A percentile compares a stretch with the other conserved stretches of the same genome.
Conservation (phyloP, 805 yeast genomes). For the Starmerella sp. region DNA sequence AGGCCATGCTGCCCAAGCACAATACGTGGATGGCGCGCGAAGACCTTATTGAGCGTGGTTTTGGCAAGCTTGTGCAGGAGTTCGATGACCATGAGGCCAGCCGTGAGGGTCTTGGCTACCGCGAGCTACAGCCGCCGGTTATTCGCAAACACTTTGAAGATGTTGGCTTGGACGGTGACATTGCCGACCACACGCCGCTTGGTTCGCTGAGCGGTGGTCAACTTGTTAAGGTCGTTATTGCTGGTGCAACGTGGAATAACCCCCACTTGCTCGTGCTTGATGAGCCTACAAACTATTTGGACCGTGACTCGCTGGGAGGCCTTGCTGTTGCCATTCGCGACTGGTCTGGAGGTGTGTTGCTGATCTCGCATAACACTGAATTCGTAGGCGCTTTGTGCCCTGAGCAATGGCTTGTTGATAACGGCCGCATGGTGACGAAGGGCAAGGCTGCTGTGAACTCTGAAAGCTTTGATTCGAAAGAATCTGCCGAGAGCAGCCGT, state of each 20-base stretch:
- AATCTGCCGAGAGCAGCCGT: conserved; percentile 40
- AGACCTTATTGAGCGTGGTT: conserved; percentile 66
- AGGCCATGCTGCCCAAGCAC: conserved; percentile 78
- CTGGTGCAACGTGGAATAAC: conserved; percentile 99
- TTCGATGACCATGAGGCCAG: conserved; percentile 99
- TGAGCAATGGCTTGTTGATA: conserved; percentile 95
- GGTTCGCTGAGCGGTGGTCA: conserved; percentile 98
- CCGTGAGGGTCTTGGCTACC: conserved; percentile 97
- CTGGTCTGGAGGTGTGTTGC: conserved; percentile 96
- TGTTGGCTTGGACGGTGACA: conserved; percentile 94
- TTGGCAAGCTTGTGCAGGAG: conserved; percentile 81
- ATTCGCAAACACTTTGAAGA: conserved; percentile 95
- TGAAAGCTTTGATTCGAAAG: conserved; percentile 66
- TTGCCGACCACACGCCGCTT: conserved; percentile 95
- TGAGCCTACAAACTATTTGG: conserved; percentile 97
- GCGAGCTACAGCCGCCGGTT: conserved; percentile 83
- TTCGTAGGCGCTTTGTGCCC: conserved; percentile 96
- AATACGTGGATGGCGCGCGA: conserved; percentile 92
- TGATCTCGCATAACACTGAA: conserved; percentile 96
- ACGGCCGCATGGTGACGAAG: conserved; percentile 77
- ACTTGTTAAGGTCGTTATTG: conserved; percentile 93
- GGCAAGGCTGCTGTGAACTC: conserved; percentile 62
- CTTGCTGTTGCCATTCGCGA: conserved; percentile 95
- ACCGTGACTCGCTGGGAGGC: conserved; percentile 96
- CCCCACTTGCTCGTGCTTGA: conserved; percentile 93